These are phyloP conservation scores for Kwoniella sp. DNA, from an alignment of 768 basidiomycete genomes.

Conservation along the genomic window DNA sequence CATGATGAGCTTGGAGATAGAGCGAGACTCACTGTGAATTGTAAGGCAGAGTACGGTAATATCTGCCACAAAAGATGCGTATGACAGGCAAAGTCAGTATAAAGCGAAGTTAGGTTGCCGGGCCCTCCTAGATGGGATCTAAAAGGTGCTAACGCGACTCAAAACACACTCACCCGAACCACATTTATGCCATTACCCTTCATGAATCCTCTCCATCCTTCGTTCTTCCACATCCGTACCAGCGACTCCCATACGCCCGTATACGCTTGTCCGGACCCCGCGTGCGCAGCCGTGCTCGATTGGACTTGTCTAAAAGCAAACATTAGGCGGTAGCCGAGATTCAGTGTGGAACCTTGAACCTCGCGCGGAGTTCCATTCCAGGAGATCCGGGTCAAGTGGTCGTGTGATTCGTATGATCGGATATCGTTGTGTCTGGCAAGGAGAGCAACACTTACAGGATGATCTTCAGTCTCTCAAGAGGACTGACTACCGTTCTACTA, in stretches of 20 bases:
- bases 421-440: neutral
- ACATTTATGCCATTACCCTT: conserved; percentile 77
- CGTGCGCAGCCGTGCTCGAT: conserved; percentile 57
- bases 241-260: conserved; percentile 39
- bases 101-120: no score
- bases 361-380: neutral
- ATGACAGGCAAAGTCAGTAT: conserved; percentile 7
- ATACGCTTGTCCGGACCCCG: conserved; percentile 41
- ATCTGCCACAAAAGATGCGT: conserved; percentile 76
- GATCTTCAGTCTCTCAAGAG: conserved; percentile 90
- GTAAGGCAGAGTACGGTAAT: conserved; percentile 72
- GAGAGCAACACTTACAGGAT: conserved; percentile 71
- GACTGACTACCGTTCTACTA: conserved; percentile 87
- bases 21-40: conserved; percentile 58
- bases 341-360: neutral
- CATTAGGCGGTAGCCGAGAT: neutral
- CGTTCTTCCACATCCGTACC: conserved; percentile 87
- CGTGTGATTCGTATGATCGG: neutral
- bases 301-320: conserved; percentile 78
- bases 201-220: conserved; percentile 92
- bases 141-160: no score
- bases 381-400: neutral
- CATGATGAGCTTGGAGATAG: no score
- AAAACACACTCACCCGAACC: conserved; percentile 45
- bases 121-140: no score